Evolutionary conservation across 2,329 filamentous ascomycete genomes (phyloP), one percentile per base, ranked within the genome.

Genomic region (Samsoniella hepiali): DNA sequence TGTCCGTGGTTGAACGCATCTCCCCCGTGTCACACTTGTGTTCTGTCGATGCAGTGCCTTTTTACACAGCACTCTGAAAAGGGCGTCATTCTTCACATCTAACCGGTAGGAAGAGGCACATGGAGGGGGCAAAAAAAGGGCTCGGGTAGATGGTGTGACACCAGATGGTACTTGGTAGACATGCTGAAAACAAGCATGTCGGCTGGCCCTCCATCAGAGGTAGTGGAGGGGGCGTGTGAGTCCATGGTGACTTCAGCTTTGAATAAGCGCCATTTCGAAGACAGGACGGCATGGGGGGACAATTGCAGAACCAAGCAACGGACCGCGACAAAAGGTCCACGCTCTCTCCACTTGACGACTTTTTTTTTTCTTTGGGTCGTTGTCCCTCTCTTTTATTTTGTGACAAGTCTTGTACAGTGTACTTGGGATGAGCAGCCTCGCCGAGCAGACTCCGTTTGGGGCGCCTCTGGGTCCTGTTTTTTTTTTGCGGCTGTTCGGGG

Each of bases 81-180:
- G 29, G 10, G 49, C 13, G 17, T 22, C 17, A 36, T 15, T 32
- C 10, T 53, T 60, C 58, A 54, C 44, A 17, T 32, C 32, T 62
- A 15, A 27, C 58, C 38, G 31, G 54, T 9, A 45, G 22, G 22
- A 38, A 29, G 32, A 29, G 4, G 38, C 55, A 58, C 9, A 32
- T 7, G 15, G 55, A 6, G 22, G 32, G 40, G 11, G 47, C 1
- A 27, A 13, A 55, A 9, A 27, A 44, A 54, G 22, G 58, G 31
- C 38, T 61, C 36, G 58, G 32, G 49, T 31, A 62, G 50, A 62
- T 55, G 29, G 36, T 36, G 50, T 62, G 50, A 55, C 32, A 62
- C 50, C 31, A 45, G 58, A 62, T 55, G 58, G 31, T 22, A 22
- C 22, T 22, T 22, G 22, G 22, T 8, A 55, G 51, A 27, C 36